phyloP scores from a whole-genome alignment of 2,329 filamentous ascomycete genomes.

The Clathrospora elynae region DNA sequence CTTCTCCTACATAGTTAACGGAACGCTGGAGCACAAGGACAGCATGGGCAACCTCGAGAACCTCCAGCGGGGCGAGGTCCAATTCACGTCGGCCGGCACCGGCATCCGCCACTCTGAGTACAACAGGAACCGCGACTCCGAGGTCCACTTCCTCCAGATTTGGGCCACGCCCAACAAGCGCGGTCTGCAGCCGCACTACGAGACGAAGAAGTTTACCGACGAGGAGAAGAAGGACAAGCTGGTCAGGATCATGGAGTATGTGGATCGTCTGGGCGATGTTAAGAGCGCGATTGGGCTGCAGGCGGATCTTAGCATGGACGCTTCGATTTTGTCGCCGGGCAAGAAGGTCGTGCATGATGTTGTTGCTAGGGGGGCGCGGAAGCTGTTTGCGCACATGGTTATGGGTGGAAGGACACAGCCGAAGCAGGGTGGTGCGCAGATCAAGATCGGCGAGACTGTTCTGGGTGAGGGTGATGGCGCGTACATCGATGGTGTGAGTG shows the following conservation, averaged over 20 bases:
- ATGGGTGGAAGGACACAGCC: slow-evolving; percentile 64
- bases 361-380: slow-evolving; percentile 67
- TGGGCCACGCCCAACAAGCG: slow-evolving; percentile 81
- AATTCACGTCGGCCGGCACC: slow-evolving; percentile 87
- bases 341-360: slow-evolving; percentile 73
- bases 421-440: slow-evolving; percentile 72
- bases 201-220: slow-evolving; percentile 74
- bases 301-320: slow-evolving; percentile 82
- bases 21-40: slow-evolving; percentile 86
- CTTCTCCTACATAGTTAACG: slow-evolving; percentile 83
- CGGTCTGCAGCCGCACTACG: slow-evolving; percentile 75
- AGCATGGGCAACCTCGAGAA: slow-evolving; percentile 74
- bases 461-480: slow-evolving; percentile 80
- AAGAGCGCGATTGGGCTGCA: slow-evolving; percentile 79
- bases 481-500: slow-evolving; percentile 64
- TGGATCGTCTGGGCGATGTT: slow-evolving; percentile 67
- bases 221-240: slow-evolving; percentile 73
- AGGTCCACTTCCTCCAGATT: slow-evolving; percentile 86
- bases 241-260: slow-evolving; percentile 75
- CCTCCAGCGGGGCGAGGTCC: slow-evolving; percentile 80
- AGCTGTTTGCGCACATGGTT: slow-evolving; percentile 79
- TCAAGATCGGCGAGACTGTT: slow-evolving; percentile 69
- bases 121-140: slow-evolving; percentile 72
- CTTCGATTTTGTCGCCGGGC: slow-evolving; percentile 71
- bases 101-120: slow-evolving; percentile 80